Evolutionary conservation across 2,329 filamentous ascomycete species (phyloP), one percentile per base, ranked within the genome.

Genomic region (Xylaria sp.): DNA sequence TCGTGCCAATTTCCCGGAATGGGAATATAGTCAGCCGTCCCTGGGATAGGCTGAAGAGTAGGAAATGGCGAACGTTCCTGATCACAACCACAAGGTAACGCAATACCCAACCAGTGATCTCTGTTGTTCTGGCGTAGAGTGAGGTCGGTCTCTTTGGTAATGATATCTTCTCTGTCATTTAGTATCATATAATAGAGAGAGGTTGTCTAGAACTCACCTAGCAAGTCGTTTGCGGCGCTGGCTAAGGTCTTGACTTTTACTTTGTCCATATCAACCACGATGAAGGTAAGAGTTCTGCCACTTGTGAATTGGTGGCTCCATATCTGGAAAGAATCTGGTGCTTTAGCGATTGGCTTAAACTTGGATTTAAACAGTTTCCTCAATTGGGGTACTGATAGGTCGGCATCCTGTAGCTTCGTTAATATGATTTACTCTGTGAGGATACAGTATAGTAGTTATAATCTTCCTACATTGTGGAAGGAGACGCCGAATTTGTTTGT

Each of bases 401-500:
- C 2, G 11, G 23, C 15, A n/a, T 1, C 8, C 59, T 61, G n/a
- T 15, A 9, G 53, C 17, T 11, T 8, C 15, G 11, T 50, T 57
- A 57, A 23, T 57, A 28, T 23, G 12, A 31, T 21, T 5, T 33
- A 21, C 15, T 19, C 35, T 19, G n/a, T 49, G 14, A 11, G 2
- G 8, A 2, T 3, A 3, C 14, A 1, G 11, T 14, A 1, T 17
- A 21, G 4, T n/a, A 12, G 14, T 23, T n/a, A n/a, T n/a, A n/a
- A n/a, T n/a, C n/a, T n/a, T 25, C 59, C 28, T 56, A 61, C 52
- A 49, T 61, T 43, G 4, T 47, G 19, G 25, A 61, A 61, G n/a
- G 49, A 38, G 14, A 61, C 38, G 8, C 17, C 46, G 19, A 61
- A 57, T n/a, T 46, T 43, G n/a, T 61, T 61, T 38, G 53, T 57